phyloP scores from a whole-genome alignment of 495 filamentous ascomycete species.

The Penicillium silybi region DNA sequence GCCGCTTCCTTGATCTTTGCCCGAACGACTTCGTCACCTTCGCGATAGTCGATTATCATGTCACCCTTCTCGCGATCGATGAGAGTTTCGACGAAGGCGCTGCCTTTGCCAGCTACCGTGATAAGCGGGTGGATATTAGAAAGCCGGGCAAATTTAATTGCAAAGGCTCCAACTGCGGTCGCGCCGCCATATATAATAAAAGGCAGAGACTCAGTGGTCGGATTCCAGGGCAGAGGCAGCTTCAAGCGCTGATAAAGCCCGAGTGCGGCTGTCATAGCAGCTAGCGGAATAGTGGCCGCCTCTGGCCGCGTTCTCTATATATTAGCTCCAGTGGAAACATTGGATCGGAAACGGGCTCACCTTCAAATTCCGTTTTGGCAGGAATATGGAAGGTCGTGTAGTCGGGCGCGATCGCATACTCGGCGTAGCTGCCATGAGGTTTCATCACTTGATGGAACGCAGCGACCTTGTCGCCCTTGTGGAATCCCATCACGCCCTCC shows the following conservation, averaged over 20 bases:
- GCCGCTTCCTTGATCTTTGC: constrained; percentile 20
- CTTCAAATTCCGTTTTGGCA: neutral
- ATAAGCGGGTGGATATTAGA: constrained; percentile 75
- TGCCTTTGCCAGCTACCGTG: constrained; percentile 58
- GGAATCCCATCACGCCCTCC: constrained; percentile 56
- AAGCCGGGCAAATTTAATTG: constrained; percentile 60
- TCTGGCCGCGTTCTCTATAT: constrained; percentile 33
- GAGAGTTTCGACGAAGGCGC: constrained; percentile 52
- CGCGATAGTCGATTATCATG: constrained; percentile 67
- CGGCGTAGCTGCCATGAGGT: constrained; percentile 59
- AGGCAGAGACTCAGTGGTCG: constrained; percentile 42
- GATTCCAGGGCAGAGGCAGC: constrained; percentile 63
- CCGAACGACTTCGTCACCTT: constrained; percentile 22
- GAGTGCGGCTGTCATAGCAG: constrained; percentile 68
- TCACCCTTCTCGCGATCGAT: constrained; percentile 66
- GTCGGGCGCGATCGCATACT: constrained; percentile 62
- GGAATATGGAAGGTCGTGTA: constrained; percentile 69
- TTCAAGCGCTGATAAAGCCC: constrained; percentile 55
- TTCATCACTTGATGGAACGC: constrained; percentile 60
- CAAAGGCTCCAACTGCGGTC: constrained; percentile 63
- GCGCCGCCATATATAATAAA: constrained; percentile 66
- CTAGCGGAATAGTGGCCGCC: constrained; percentile 67
- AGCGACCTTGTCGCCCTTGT: constrained; percentile 61
- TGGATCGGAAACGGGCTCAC: neutral
- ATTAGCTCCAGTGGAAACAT: neutral